These are phyloP conservation scores for Eucalyptus decipiens DNA, from an alignment of 345 rosid species.

Conservation along the genomic window DNA sequence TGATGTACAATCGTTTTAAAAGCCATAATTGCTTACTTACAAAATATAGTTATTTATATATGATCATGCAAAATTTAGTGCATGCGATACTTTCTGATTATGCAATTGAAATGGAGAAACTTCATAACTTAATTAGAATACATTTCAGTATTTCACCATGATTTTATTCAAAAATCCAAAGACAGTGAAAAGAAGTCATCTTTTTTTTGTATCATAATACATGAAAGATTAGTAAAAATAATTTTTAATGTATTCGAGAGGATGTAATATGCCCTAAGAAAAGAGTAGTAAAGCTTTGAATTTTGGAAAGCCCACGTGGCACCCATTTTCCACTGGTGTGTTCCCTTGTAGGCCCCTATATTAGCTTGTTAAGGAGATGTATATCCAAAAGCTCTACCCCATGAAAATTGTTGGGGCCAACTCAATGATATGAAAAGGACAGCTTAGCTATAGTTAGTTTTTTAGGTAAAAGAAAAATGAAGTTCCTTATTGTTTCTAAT, in stretches of 20 bases:
- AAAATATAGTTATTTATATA: background rate
- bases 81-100: accelerated
- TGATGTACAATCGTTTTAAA: background rate
- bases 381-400: background rate
- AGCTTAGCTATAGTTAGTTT: background rate
- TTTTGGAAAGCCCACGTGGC: background rate
- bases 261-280: background rate
- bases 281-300: background rate
- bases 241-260: background rate
- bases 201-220: background rate
- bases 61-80: background rate
- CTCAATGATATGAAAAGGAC: background rate
- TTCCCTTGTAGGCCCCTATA: background rate
- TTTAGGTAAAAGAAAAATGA: background rate
- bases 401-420: background rate
- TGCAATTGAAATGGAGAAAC: background rate
- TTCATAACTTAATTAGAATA: background rate
- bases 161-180: background rate
- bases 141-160: background rate
- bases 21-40: background rate
- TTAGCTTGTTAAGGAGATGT: background rate
- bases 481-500: background rate
- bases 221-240: background rate
- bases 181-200: background rate
- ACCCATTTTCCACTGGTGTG: background rate